phyloP scores from a whole-genome alignment of 768 basidiomycete species.

The Boletales sp. region DNA sequence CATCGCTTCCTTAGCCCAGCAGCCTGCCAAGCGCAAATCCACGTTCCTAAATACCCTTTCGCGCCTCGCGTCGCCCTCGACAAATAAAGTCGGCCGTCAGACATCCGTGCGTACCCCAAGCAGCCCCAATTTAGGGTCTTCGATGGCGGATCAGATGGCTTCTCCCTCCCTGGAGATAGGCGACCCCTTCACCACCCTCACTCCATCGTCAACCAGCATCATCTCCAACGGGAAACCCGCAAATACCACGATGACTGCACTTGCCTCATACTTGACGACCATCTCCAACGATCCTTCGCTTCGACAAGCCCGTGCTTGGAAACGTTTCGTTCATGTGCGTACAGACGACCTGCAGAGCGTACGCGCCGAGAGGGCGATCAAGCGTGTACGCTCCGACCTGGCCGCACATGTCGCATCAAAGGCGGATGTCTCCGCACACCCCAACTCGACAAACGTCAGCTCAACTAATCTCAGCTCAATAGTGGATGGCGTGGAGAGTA shows the following conservation, averaged over 20 bases:
- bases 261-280: slow-evolving; percentile 78
- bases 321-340: slow-evolving; percentile 79
- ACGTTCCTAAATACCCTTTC: slow-evolving; percentile 85
- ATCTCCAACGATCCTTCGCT: slow-evolving; percentile 65
- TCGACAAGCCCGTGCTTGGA: slow-evolving; percentile 71
- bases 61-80: slow-evolving; percentile 71
- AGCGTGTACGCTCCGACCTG: slow-evolving; percentile 81
- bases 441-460: slow-evolving; percentile 24
- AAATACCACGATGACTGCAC: slow-evolving; percentile 56
- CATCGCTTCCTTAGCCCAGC: slow-evolving; percentile 44
- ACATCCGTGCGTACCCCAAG: slow-evolving; percentile 33
- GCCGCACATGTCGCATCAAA: slow-evolving; percentile 60
- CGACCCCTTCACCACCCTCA: slow-evolving; percentile 58
- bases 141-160: slow-evolving; percentile 33
- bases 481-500: slow-evolving; percentile 29
- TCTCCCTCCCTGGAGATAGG: slow-evolving; percentile 54
- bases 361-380: slow-evolving; percentile 82
- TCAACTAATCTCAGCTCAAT: slow-evolving; percentile 33
- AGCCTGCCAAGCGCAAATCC: slow-evolving; percentile 69
- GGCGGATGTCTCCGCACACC: slow-evolving; percentile 22
- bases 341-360: slow-evolving; percentile 87
- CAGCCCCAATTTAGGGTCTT: slow-evolving; percentile 31
- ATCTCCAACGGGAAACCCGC: slow-evolving; percentile 23
- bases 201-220: slow-evolving; percentile 25
- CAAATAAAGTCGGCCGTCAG: slow-evolving; percentile 47